Conservation (phyloP, 352 stramenopile genomes). For the Phytophthora pinifolia region DNA sequence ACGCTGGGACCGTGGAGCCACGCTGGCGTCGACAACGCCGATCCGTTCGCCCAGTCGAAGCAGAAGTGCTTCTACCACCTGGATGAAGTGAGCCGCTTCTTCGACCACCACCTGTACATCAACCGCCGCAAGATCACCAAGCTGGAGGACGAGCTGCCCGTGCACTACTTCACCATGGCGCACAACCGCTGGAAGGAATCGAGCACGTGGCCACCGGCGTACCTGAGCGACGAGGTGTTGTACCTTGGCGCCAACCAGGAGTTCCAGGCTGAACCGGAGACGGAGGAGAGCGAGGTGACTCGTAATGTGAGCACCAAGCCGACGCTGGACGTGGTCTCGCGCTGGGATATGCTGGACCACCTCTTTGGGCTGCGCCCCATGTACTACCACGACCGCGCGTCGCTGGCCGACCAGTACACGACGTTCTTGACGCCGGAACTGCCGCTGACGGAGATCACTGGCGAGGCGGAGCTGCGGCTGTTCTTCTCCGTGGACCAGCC, state of each 20-base stretch:
- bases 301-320: conserved; percentile 45
- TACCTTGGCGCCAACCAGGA: conserved; percentile 55
- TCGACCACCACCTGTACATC: conserved; percentile 77
- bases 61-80: conserved; percentile 86
- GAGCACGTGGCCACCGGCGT: conserved; percentile 58
- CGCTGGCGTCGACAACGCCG: conserved; percentile 75
- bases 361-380: conserved; percentile 70
- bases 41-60: conserved; percentile 79
- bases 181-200: conserved; percentile 78
- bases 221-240: conserved; percentile 51
- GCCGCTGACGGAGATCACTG: conserved; percentile 65
- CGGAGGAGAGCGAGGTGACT: conserved; percentile 32
- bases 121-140: conserved; percentile 57
- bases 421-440: conserved; percentile 67
- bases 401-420: conserved; percentile 46
- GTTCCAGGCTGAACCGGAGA: conserved; percentile 49
- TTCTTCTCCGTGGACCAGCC: conserved; percentile 81
- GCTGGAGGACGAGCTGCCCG: conserved; percentile 67
- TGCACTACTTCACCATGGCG: conserved; percentile 82
- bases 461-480: conserved; percentile 67
- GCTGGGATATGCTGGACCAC: conserved; percentile 73
- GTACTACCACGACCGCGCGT: conserved; percentile 79
- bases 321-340: conserved; percentile 53
- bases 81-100: conserved; percentile 83
- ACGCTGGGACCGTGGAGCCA: conserved; percentile 84